Percentiles rank a stretch among this genome's conserved stretches.
Evolutionary conservation across 495 filamentous ascomycete genomes (phyloP).

Genomic region (Cercophora samala): DNA sequence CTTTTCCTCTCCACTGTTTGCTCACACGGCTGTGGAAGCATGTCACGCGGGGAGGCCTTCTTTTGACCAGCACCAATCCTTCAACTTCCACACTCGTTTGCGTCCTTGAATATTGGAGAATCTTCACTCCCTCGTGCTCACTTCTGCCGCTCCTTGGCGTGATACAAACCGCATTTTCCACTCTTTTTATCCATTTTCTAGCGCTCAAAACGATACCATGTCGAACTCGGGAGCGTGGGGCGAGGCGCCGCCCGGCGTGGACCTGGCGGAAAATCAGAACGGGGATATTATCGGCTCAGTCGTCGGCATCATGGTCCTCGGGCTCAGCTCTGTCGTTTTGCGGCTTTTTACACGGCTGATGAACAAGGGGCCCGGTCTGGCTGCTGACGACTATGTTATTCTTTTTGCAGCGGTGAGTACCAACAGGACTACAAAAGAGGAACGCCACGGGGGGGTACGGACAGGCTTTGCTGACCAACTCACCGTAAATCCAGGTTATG

Average conservation of each 20-base stretch:
- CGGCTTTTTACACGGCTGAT: slow-evolving; percentile 18
- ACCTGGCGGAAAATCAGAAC: slow-evolving; percentile 23
- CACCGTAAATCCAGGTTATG: slow-evolving; percentile 13
- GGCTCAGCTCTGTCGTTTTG: slow-evolving; percentile 18
- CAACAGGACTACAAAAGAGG: neutral
- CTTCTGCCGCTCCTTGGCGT: neutral
- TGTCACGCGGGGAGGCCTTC: neutral
- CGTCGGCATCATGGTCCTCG: slow-evolving; percentile 22
- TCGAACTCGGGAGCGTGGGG: slow-evolving; percentile 22
- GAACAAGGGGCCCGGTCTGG: slow-evolving; percentile 21
- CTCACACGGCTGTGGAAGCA: slow-evolving; percentile 1
- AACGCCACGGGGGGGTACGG: neutral
- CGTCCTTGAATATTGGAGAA: neutral
- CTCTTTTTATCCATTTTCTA: slow-evolving; percentile 1
- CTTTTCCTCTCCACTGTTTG: slow-evolving; percentile 3
- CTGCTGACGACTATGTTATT: slow-evolving; percentile 24
- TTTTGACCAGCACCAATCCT: neutral
- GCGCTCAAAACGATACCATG: slow-evolving; percentile 14
- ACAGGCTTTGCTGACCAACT: neutral
- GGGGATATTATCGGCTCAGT: slow-evolving; percentile 23
- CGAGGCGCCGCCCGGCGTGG: slow-evolving; percentile 14
- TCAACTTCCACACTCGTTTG: neutral
- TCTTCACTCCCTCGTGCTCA: neutral
- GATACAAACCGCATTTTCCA: neutral
- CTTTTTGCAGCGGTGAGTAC: slow-evolving; percentile 20